These are phyloP conservation scores for Akanthomyces uredinophilus DNA, from an alignment of 2,329 filamentous ascomycete genomes.

Conservation along the genomic window DNA sequence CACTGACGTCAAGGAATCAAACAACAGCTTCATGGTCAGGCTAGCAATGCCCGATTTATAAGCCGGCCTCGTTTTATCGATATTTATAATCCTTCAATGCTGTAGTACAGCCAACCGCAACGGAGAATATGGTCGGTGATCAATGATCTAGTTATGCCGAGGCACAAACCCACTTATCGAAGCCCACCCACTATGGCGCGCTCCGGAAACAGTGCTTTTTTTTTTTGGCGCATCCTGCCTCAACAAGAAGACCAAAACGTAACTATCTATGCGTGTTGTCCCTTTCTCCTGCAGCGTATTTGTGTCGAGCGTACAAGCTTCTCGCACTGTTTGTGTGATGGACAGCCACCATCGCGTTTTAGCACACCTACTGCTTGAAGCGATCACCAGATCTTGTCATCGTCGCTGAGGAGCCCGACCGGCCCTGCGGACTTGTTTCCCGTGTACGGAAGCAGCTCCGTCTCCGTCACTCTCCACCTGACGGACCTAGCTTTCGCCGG, in stretches of 20 bases:
- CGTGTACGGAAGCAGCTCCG: neutral
- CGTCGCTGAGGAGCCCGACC: neutral
- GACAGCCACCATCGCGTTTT: neutral
- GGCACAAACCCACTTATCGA: neutral
- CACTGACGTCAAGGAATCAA: neutral
- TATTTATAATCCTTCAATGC: neutral
- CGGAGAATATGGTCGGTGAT: conserved; percentile 1
- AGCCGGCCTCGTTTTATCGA: neutral
- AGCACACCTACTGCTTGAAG: too few relatives aligned
- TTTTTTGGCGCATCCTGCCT: neutral
- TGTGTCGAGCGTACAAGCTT: too few relatives aligned
- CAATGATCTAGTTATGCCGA: neutral
- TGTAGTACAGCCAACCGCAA: neutral
- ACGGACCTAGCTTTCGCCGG: neutral
- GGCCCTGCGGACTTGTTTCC: neutral
- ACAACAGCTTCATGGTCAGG: neutral
- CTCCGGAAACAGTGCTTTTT: neutral
- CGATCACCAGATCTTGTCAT: neutral
- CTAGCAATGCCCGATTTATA: neutral
- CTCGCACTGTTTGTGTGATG: too few relatives aligned
- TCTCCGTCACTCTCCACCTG: neutral
- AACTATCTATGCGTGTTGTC: neutral
- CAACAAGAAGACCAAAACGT: too few relatives aligned
- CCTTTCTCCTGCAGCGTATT: too few relatives aligned
- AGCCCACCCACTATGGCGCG: neutral